Evolutionary conservation across 1,139 yeast genomes (phyloP).

Genomic region (Candida sojae): DNA sequence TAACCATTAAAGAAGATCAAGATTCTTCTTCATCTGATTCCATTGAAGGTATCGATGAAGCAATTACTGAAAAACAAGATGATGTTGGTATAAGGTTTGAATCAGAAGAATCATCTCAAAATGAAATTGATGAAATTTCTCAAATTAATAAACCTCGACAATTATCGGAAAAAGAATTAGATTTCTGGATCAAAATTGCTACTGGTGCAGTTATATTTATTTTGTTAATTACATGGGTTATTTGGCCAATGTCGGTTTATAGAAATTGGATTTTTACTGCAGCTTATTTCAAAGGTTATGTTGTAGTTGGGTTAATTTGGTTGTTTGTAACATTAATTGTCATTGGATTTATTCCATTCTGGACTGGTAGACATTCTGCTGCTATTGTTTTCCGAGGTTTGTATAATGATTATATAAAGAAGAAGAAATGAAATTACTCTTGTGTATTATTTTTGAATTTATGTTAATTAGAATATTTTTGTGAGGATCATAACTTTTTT

Average conservation of each 20-base stretch:
- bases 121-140: not conserved
- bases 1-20: constrained; percentile 16
- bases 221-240: constrained; percentile 36
- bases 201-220: constrained; percentile 27
- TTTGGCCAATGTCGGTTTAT: constrained; percentile 51
- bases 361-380: constrained; percentile 33
- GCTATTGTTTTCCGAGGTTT: constrained; percentile 24
- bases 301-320: constrained; percentile 41
- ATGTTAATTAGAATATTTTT: no score
- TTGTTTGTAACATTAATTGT: constrained; percentile 29
- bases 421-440: not conserved
- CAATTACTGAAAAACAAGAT: constrained; percentile 9
- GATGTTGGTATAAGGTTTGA: constrained; percentile 4
- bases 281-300: constrained; percentile 44
- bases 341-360: constrained; percentile 40
- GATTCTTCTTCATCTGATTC: not conserved
- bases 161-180: constrained; percentile 15
- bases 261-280: constrained; percentile 43
- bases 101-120: constrained; percentile 3
- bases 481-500: no score
- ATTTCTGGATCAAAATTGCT: constrained; percentile 28
- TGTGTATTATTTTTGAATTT: no score
- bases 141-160: not conserved
- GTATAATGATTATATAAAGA: constrained; percentile 18
- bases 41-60: no score